Evolutionary conservation across 148 eudicot species (phyloP).

Genomic region (Salicornia ramosissima): DNA sequence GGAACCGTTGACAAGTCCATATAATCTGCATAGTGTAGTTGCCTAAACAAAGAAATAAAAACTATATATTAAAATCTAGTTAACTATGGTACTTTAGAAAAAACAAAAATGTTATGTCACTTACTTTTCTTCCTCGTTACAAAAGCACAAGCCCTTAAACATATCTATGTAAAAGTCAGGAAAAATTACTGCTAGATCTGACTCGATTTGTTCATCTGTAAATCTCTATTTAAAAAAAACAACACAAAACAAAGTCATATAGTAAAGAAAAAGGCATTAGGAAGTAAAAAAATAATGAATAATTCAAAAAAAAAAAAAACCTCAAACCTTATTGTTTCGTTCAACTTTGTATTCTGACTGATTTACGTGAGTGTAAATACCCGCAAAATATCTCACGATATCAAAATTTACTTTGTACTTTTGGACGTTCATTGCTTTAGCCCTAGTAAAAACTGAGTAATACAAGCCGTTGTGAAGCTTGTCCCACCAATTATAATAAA

Average conservation of each 20-base stretch:
- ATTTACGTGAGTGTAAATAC: constrained; percentile 6
- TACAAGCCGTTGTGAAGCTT: too few species aligned
- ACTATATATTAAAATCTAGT: too few species aligned
- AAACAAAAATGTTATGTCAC: too few species aligned
- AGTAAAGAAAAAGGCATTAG: neutral
- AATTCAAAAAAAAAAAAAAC: constrained; percentile 4
- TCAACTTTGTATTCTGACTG: neutral
- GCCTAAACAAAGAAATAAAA: too few species aligned
- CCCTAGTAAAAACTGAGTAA: too few species aligned
- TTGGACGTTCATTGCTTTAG: neutral
- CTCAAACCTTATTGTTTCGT: neutral
- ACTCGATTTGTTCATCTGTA: constrained; percentile 5
- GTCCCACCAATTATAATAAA: too few species aligned
- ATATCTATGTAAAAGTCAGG: neutral
- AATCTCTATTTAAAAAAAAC: constrained; percentile 2
- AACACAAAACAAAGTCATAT: neutral
- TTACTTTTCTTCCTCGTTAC: constrained; percentile 18
- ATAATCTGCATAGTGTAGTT: too few species aligned
- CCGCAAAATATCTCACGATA: neutral
- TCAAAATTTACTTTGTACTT: neutral
- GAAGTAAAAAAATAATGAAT: neutral
- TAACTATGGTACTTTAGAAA: too few species aligned
- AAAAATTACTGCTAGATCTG: neutral
- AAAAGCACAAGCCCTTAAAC: neutral
- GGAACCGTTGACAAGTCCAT: too few species aligned